These are phyloP conservation scores for Tuctoria greenei DNA, from an alignment of 176 grass and related monocot genomes.

Conservation along the genomic window DNA sequence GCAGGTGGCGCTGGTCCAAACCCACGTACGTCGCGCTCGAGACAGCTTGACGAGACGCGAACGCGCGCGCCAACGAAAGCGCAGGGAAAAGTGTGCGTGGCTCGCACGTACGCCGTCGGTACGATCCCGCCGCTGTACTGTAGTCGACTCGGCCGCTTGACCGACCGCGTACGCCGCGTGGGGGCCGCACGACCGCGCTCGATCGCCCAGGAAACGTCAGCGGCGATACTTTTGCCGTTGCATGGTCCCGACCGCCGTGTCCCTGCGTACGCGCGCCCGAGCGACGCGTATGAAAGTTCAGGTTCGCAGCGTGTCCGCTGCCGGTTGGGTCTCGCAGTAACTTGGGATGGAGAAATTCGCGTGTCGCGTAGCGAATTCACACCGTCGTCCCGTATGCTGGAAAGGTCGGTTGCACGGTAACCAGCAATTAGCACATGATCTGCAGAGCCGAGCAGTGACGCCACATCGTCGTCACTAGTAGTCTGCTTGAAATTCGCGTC, in stretches of 20 bases:
- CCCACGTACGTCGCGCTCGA: slow-evolving; percentile 17
- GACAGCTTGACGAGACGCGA: not conserved
- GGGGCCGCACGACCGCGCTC: not conserved
- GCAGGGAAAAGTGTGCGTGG: not conserved
- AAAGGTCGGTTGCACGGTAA: not conserved
- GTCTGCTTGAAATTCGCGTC: not conserved
- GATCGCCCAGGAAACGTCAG: not conserved
- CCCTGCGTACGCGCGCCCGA: no score
- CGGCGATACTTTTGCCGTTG: not conserved
- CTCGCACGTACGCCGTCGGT: not conserved
- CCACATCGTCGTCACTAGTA: not conserved
- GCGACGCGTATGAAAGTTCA: not conserved
- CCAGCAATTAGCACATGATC: not conserved
- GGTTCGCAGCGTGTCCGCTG: not conserved
- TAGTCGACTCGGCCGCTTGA: no score
- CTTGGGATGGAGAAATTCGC: not conserved
- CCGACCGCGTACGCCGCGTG: not conserved
- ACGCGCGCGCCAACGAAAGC: not conserved
- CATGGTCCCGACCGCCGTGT: not conserved
- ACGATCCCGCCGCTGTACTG: no score
- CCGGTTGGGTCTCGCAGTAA: not conserved
- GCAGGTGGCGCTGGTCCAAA: not conserved
- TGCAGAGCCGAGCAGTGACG: not conserved
- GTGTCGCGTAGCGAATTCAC: not conserved
- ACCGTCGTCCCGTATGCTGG: not conserved